Conservation (phyloP, 2,329 filamentous ascomycete species). For the Colletotrichum sp. region DNA sequence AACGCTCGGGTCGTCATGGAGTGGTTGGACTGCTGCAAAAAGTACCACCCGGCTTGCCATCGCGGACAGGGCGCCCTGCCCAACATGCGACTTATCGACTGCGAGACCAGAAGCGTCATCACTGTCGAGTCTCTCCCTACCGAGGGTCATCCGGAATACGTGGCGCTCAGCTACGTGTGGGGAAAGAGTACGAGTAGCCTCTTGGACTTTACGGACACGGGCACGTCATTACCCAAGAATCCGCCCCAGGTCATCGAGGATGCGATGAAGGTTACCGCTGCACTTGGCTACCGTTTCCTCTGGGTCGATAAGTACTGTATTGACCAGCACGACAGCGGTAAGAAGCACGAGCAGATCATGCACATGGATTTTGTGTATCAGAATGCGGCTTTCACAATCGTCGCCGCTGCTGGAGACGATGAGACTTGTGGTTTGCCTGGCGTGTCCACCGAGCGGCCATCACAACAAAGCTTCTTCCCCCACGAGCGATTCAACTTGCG, state of each 20-base stretch:
- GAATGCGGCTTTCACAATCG: slow-evolving; percentile 25
- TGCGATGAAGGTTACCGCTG: slow-evolving; percentile 21
- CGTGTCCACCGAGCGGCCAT: background rate
- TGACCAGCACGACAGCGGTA: slow-evolving; percentile 27
- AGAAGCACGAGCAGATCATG: slow-evolving; percentile 25
- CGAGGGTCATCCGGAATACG: background rate
- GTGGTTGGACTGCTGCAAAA: background rate
- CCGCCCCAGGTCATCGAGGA: slow-evolving; percentile 10
- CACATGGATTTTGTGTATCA: slow-evolving; percentile 30
- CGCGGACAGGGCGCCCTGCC: background rate
- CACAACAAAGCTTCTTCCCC: background rate
- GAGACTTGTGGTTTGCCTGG: slow-evolving; percentile 3
- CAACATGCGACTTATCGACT: background rate
- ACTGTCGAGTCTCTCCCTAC: background rate
- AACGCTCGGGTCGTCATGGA: background rate
- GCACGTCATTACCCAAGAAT: background rate
- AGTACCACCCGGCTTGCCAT: background rate
- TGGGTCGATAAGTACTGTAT: slow-evolving; percentile 33
- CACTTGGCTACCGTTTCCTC: slow-evolving; percentile 26
- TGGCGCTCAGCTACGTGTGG: slow-evolving; percentile 6
- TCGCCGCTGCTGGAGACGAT: slow-evolving; percentile 21
- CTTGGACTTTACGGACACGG: background rate
- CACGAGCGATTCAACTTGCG: background rate
- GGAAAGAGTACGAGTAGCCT: background rate
- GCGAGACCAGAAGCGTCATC: background rate